phyloP scores from a whole-genome alignment of 2,329 filamentous ascomycete genomes.

The Penicillium sp. region DNA sequence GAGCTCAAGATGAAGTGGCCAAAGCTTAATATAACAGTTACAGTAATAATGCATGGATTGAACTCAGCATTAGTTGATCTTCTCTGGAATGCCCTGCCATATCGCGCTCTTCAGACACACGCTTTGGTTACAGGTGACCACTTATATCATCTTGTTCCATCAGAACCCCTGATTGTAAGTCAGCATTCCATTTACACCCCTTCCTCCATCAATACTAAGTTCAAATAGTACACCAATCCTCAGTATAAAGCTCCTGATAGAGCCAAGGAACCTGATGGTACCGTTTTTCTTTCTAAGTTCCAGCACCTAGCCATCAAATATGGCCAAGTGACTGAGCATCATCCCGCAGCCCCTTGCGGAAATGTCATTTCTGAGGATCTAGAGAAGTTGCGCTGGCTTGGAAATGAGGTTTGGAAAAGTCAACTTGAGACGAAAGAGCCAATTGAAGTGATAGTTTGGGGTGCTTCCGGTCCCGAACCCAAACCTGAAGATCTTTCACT shows the following conservation, averaged over 20 bases:
- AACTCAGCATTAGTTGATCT: conserved; percentile 12
- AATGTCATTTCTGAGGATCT: conserved; percentile 13
- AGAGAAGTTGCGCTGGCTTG: conserved; percentile 9
- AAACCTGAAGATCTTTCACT: conserved; percentile 4
- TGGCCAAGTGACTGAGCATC: conserved; percentile 15
- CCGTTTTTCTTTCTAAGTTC: conserved; percentile 16
- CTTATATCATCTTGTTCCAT: conserved; percentile 19
- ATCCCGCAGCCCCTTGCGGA: conserved; percentile 16
- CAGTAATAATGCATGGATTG: conserved; percentile 7
- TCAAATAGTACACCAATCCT: conserved; percentile 10
- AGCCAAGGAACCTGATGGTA: conserved; percentile 14
- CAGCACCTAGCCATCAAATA: conserved; percentile 22
- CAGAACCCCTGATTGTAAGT: conserved; percentile 15
- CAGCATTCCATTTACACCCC: not conserved
- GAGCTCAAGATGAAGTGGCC: conserved; percentile 20
- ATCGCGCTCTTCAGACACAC: conserved; percentile 20
- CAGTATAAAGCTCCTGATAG: conserved; percentile 12
- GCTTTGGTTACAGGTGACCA: conserved; percentile 20
- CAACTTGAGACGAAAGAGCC: conserved; percentile 5
- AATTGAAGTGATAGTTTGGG: conserved; percentile 19
- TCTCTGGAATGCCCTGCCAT: conserved; percentile 12
- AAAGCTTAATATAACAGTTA: conserved; percentile 9
- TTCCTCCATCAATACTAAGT: not conserved
- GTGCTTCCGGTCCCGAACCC: conserved; percentile 12
- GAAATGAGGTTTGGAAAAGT: conserved; percentile 6